Percentiles rank a stretch among this genome's conserved stretches.
phyloP scores from a whole-genome alignment of 139 green algal genomes.

The Volvox reticuliferus region DNA sequence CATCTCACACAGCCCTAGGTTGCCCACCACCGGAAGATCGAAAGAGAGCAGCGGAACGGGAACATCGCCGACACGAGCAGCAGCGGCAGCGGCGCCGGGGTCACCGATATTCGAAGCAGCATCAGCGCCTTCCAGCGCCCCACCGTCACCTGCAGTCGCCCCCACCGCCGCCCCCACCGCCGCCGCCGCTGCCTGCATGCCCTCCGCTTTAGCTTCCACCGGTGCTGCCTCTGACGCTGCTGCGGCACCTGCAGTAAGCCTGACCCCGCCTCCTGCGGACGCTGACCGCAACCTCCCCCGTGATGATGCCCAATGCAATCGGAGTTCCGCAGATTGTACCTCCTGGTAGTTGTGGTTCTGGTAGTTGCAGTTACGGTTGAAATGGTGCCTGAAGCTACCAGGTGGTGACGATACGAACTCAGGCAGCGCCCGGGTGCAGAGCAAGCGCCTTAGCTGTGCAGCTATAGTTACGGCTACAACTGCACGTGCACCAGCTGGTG shows the following conservation, averaged over 20 bases:
- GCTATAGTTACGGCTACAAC: too few relatives aligned
- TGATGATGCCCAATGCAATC: too few relatives aligned
- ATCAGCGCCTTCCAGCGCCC: not conserved
- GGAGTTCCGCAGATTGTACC: too few relatives aligned
- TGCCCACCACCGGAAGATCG: slow-evolving; percentile 19
- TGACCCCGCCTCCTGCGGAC: too few relatives aligned
- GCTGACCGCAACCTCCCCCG: too few relatives aligned
- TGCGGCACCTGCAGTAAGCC: not conserved
- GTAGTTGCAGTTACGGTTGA: too few relatives aligned
- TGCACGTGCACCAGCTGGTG: too few relatives aligned
- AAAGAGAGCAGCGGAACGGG: not conserved
- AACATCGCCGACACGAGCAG: not conserved
- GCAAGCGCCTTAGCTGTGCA: too few relatives aligned
- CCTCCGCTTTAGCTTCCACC: not conserved
- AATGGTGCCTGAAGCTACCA: too few relatives aligned
- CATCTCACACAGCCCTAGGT: slow-evolving; percentile 7
- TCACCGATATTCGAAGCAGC: not conserved
- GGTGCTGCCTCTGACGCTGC: not conserved
- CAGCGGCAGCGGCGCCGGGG: not conserved
- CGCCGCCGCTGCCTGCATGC: not conserved
- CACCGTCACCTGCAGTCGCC: not conserved
- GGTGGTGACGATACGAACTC: too few relatives aligned
- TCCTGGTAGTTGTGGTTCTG: too few relatives aligned
- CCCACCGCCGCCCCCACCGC: not conserved
- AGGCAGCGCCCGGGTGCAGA: too few relatives aligned